These are phyloP conservation scores for Lasiosphaeris hirsuta DNA, from an alignment of 495 filamentous ascomycete species.

Conservation along the genomic window DNA sequence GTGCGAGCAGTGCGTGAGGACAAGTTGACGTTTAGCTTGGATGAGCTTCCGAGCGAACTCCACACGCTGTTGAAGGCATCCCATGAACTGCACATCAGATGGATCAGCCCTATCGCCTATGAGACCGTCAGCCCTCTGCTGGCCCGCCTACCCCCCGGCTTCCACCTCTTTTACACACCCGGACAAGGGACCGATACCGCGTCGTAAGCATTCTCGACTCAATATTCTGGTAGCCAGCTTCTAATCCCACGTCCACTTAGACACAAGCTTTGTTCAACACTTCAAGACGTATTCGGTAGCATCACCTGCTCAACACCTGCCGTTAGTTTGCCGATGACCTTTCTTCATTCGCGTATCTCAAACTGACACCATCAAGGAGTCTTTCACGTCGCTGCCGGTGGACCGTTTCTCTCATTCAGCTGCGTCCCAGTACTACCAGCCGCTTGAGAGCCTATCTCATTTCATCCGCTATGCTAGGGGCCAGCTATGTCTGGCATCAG, in stretches of 20 bases:
- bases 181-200: constrained; percentile 28
- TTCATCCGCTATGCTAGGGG: constrained; percentile 57
- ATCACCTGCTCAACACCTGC: constrained; percentile 51
- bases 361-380: constrained; percentile 46
- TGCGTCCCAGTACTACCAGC: constrained; percentile 65
- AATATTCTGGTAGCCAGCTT: not conserved
- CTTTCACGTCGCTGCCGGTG: constrained; percentile 63
- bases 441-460: constrained; percentile 52
- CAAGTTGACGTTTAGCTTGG: constrained; percentile 65
- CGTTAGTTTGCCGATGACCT: constrained; percentile 31
- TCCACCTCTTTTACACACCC: constrained; percentile 80
- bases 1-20: constrained; percentile 74
- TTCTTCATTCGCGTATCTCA: not conserved
- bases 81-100: constrained; percentile 77
- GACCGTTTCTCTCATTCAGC: constrained; percentile 64
- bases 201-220: constrained; percentile 27
- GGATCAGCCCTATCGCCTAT: constrained; percentile 60
- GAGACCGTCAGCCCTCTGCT: constrained; percentile 63
- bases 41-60: constrained; percentile 71
- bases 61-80: constrained; percentile 58
- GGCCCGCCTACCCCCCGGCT: constrained; percentile 70
- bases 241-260: constrained; percentile 32
- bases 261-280: constrained; percentile 55
- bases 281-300: constrained; percentile 60
- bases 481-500: constrained; percentile 48